phyloP scores from a whole-genome alignment of 805 yeast genomes.

The Monosporozyma yasuniensis region DNA sequence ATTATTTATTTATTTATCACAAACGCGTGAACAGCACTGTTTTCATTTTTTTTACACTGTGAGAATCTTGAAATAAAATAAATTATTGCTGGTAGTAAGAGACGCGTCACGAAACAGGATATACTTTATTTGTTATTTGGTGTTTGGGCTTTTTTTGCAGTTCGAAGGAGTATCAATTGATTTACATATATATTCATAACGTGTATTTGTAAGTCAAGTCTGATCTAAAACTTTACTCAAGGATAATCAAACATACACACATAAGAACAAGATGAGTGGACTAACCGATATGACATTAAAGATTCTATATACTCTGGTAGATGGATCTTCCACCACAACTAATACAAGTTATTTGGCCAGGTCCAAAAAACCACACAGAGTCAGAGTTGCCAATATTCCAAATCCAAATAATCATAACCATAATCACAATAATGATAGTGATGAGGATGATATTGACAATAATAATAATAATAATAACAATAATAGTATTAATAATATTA shows the following conservation, averaged over 20 bases:
- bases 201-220: too few species aligned
- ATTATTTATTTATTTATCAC: too few species aligned
- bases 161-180: too few species aligned
- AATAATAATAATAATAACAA: not conserved
- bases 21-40: too few species aligned
- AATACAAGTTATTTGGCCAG: slow-evolving; percentile 26
- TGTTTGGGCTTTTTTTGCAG: too few species aligned
- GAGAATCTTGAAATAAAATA: too few species aligned
- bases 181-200: too few species aligned
- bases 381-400: slow-evolving; percentile 22
- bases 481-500: too few species aligned
- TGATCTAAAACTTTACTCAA: not conserved
- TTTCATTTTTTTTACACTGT: too few species aligned
- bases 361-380: slow-evolving; percentile 21
- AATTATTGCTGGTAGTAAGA: too few species aligned
- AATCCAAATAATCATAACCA: slow-evolving; percentile 8
- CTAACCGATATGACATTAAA: slow-evolving; percentile 25
- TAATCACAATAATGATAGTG: not conserved
- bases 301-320: slow-evolving; percentile 27
- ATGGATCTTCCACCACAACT: slow-evolving; percentile 9
- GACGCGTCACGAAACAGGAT: too few species aligned
- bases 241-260: not conserved
- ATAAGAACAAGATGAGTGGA: slow-evolving; percentile 12
- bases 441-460: not conserved
- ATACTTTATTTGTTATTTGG: too few species aligned